phyloP scores from a whole-genome alignment of 2,329 filamentous ascomycete genomes.

The Hypoxylon sp. region DNA sequence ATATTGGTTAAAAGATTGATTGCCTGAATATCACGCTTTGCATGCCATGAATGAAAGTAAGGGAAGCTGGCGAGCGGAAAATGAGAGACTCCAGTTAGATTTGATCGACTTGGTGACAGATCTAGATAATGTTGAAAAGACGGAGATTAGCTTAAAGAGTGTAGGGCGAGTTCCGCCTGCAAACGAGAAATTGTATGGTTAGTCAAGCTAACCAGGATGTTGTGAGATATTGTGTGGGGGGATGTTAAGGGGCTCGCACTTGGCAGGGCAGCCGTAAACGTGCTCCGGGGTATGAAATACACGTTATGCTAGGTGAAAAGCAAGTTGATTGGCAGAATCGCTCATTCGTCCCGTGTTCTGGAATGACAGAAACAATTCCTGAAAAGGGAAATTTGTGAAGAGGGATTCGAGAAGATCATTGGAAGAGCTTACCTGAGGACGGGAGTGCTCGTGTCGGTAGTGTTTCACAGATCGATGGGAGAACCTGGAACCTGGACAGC shows the following conservation, averaged over 20 bases:
- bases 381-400: conserved; percentile 25
- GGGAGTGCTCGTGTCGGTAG: conserved; percentile 45
- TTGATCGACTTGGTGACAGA: conserved; percentile 4
- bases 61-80: conserved; percentile 17
- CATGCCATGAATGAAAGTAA: conserved; percentile 33
- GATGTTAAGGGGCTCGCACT: conserved; percentile 31
- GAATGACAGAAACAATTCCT: conserved; percentile 25
- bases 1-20: not conserved
- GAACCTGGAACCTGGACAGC: conserved; percentile 33
- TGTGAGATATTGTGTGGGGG: conserved; percentile 22
- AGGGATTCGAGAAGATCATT: conserved; percentile 20
- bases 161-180: conserved; percentile 1
- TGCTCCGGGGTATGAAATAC: conserved; percentile 17
- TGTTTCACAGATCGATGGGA: conserved; percentile 47
- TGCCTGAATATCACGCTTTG: conserved; percentile 15
- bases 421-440: conserved; percentile 44
- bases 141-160: conserved; percentile 17
- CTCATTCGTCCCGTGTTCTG: conserved; percentile 1
- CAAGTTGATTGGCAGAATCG: conserved; percentile 24
- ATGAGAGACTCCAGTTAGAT: conserved; percentile 35
- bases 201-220: conserved; percentile 6
- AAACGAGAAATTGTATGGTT: conserved; percentile 20
- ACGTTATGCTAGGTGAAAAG: conserved; percentile 16
- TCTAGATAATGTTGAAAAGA: conserved; percentile 1
- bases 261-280: conserved; percentile 9